Evolutionary conservation across 2,329 filamentous ascomycete species (phyloP).

Genomic region (Mollisia scopiformis): DNA sequence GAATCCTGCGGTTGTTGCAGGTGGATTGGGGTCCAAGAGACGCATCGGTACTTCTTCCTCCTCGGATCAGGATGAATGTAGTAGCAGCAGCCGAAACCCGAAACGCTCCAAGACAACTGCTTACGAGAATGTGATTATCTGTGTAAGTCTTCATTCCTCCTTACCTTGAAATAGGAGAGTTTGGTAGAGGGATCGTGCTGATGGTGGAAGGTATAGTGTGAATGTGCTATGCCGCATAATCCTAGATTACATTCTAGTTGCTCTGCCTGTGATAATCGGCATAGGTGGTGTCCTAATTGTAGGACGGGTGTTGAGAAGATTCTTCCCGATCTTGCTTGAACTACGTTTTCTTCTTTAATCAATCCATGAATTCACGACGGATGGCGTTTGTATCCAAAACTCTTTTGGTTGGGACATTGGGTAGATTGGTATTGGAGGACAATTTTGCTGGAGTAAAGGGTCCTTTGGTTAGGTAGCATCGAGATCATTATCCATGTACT

Average conservation of each 20-base stretch:
- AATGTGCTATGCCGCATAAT: slow-evolving; percentile 24
- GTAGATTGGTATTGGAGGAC: not conserved
- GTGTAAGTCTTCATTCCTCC: not conserved
- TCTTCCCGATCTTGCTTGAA: not conserved
- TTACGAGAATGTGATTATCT: not conserved
- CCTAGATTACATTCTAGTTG: slow-evolving; percentile 20
- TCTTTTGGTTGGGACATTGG: not conserved
- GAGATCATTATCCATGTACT: not conserved
- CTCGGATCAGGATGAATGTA: not conserved
- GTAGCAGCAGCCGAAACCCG: not conserved
- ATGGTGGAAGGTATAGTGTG: slow-evolving; percentile 17
- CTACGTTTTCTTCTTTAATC: not conserved
- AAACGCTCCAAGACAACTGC: not conserved
- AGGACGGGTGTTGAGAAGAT: not conserved
- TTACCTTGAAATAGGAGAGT: too few relatives aligned
- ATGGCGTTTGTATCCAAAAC: not conserved
- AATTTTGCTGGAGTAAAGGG: not conserved
- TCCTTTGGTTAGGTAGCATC: not conserved
- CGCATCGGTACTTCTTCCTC: too few relatives aligned
- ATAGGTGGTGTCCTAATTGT: slow-evolving; percentile 24
- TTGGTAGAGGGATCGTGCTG: too few relatives aligned
- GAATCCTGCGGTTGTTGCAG: too few relatives aligned
- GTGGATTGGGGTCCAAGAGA: not conserved
- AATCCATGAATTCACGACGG: not conserved
- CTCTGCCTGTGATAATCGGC: slow-evolving; percentile 15